Conservation (phyloP, 805 yeast species). For the Jamesozyma rosinii region DNA sequence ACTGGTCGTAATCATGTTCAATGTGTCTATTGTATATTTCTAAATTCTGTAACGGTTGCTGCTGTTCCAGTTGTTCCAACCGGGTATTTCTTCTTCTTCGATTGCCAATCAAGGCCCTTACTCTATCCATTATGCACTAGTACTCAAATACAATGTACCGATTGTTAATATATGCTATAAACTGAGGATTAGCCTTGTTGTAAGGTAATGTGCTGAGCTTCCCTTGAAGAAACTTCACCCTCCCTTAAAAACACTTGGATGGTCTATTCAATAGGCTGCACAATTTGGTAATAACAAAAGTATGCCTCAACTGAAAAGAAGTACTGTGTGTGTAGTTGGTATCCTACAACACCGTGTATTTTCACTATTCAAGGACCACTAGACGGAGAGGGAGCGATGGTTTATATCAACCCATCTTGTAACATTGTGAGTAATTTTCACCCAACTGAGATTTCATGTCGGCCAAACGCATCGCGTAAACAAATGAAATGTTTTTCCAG, state of each 20-base stretch:
- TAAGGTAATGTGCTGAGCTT: too few relatives aligned
- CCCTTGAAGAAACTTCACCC: too few relatives aligned
- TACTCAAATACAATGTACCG: background rate
- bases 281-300: background rate
- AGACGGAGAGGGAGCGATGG: too few relatives aligned
- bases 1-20: background rate
- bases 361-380: too few relatives aligned
- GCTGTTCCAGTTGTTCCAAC: background rate
- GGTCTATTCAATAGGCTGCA: background rate
- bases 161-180: background rate
- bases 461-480: background rate
- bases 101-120: slow-evolving; percentile 8
- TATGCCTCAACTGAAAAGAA: background rate
- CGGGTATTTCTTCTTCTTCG: background rate
- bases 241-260: too few relatives aligned
- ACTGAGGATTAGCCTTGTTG: too few relatives aligned
- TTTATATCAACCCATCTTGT: too few relatives aligned
- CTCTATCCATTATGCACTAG: slow-evolving; percentile 10
- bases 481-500: background rate
- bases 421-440: background rate
- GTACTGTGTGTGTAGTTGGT: background rate
- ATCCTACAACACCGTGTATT: background rate
- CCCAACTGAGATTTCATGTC: background rate
- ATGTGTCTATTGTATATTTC: background rate
- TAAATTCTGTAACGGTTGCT: background rate